A percentile compares a stretch with the other conserved stretches of the same genome.
Conservation (phyloP, 2,329 filamentous ascomycete species). For the Paracoccidioides brasiliensis region DNA sequence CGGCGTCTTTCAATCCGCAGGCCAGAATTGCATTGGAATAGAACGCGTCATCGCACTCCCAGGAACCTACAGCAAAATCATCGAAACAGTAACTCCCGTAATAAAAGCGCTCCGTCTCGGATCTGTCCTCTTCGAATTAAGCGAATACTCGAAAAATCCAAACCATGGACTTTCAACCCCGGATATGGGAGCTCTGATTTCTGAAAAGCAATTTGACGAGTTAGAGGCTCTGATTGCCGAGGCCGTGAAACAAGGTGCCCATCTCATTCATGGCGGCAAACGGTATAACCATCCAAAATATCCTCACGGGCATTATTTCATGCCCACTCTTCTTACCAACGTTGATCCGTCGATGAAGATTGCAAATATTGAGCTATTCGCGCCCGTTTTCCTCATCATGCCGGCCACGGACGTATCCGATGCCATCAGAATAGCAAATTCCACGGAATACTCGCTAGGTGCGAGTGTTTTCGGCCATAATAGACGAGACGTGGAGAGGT, state of each 20-base stretch:
- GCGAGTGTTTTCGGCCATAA: conserved; percentile 73
- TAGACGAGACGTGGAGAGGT: conserved; percentile 46
- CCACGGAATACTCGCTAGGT: conserved; percentile 72
- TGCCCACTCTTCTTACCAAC: conserved; percentile 79
- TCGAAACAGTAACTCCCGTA: conserved; percentile 57
- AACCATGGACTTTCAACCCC: conserved; percentile 19
- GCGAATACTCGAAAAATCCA: conserved; percentile 10
- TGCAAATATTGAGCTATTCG: conserved; percentile 84
- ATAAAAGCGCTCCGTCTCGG: conserved; percentile 66
- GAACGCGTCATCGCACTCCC: conserved; percentile 80
- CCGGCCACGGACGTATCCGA: conserved; percentile 51
- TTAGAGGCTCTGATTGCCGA: conserved; percentile 66
- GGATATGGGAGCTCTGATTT: conserved; percentile 87
- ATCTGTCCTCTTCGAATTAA: conserved; percentile 45
- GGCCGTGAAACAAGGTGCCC: conserved; percentile 66
- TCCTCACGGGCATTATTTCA: conserved; percentile 78
- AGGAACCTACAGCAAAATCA: conserved; percentile 58
- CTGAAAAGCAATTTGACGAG: conserved; percentile 56
- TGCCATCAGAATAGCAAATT: conserved; percentile 69
- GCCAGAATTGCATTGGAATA: conserved; percentile 96
- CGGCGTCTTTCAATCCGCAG: conserved; percentile 86
- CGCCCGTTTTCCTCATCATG: conserved; percentile 78
- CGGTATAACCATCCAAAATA: conserved; percentile 58
- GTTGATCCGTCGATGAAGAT: conserved; percentile 78
- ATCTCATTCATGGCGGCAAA: conserved; percentile 66